Base-by-base conservation (phyloP, 495 filamentous ascomycete species). In the Emericellopsis terricola region DNA sequence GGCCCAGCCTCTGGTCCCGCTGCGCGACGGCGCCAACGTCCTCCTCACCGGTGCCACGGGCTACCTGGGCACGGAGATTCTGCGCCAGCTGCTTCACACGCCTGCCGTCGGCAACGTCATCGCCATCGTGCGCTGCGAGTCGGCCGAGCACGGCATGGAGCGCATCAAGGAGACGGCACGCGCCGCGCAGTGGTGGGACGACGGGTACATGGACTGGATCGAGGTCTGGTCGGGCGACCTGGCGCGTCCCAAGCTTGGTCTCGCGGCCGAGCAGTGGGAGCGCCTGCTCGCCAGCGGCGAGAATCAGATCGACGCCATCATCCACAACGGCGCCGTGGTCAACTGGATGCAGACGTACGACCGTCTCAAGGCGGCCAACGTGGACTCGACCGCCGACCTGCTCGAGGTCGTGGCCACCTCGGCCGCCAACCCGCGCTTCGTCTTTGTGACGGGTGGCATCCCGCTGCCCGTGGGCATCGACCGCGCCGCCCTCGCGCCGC, bases 361-460 rank as follows among this genome's bases (percentile, higher is more conserved):
- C 31, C 20, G 24, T 18, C 20, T 33, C 19, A 18, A 20, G 20
- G 31, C 31, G 3, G 31, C 31, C 8, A 33, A 33, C n/a, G 31
- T 33, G 14, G 31, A 21, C 18, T 33, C 31, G 4, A 33, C 31
- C 2, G 18, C 24, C 2, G 31, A 33, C 8, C 17, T 33, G 6
- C 31, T 33, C 31, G 24, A 33, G 18, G 31, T 20, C 10, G 15
- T 20, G 8, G 31, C 24, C 31, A 19, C 13, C 31, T 33, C 31
- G 2, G 11, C 31, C 13, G 31, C 31, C 8, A 20, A 18, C 8
- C 31, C 31, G n/a, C 20, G 24, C 6, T 33, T 33, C 18, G 8
- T 33, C 31, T 33, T 33, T 20, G 31, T 33, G 19, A 20, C 31
- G n/a, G 31, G 31, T 13, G 31, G 31, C n/a, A 33, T 33, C 18